Evolutionary conservation across 2,329 filamentous ascomycete species (phyloP).

Genomic region (Geosmithia flava): DNA sequence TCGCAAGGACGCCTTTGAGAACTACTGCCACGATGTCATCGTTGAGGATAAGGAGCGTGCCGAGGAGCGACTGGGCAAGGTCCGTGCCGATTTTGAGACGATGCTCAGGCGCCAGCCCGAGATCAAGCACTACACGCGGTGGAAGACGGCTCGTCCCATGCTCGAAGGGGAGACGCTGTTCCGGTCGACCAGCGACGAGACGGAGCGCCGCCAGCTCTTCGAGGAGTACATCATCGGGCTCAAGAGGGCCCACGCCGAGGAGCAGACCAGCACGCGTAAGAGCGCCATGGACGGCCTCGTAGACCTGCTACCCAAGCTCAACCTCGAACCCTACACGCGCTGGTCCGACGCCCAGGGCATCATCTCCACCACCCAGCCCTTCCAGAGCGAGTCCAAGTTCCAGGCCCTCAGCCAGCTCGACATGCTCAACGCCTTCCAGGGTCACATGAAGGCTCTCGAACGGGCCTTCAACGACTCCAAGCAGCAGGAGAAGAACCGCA

Average conservation of each 20-base stretch:
- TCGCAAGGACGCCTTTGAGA: constrained; percentile 82
- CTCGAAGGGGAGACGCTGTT: constrained; percentile 95
- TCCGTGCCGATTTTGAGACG: constrained; percentile 84
- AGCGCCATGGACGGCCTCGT: constrained; percentile 76
- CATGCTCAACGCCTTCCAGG: constrained; percentile 84
- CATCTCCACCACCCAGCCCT: constrained; percentile 65
- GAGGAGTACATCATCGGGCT: constrained; percentile 85
- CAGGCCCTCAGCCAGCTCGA: constrained; percentile 77
- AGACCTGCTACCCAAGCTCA: constrained; percentile 63
- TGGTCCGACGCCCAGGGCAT: constrained; percentile 84
- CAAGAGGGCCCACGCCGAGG: constrained; percentile 67
- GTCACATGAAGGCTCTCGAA: constrained; percentile 87
- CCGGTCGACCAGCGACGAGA: constrained; percentile 76
- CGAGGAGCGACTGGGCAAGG: constrained; percentile 83
- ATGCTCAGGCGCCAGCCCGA: constrained; percentile 96
- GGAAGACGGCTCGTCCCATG: constrained; percentile 90
- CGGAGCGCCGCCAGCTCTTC: constrained; percentile 79
- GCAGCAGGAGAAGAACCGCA: constrained; percentile 75
- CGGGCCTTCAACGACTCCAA: constrained; percentile 82
- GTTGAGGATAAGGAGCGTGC: constrained; percentile 89
- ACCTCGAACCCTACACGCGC: constrained; percentile 84
- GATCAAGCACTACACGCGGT: constrained; percentile 92
- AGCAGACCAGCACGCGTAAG: constrained; percentile 60
- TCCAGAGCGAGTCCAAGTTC: constrained; percentile 76
- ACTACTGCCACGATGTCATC: constrained; percentile 83